Evolutionary conservation across 768 basidiomycete species (phyloP).

Genomic region (Rhizopogon vulgaris): DNA sequence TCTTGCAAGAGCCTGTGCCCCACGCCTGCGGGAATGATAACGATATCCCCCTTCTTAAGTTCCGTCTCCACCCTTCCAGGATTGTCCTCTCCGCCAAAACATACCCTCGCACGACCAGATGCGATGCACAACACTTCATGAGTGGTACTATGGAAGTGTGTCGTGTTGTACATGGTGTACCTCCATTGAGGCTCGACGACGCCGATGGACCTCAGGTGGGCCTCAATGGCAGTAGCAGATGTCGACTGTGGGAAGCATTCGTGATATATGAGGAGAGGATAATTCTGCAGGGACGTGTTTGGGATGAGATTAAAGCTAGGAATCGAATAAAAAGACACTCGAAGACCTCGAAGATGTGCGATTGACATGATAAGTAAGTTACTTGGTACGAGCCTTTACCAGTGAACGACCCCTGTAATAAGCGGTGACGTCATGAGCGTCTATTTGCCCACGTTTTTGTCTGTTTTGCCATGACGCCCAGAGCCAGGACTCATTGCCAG

Average conservation of each 20-base stretch:
- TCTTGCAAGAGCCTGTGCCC: conserved; percentile 31
- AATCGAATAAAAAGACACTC: conserved; percentile 25
- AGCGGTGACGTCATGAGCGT: neutral
- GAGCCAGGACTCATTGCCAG: neutral
- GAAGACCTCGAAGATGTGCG: conserved; percentile 19
- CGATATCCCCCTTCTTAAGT: conserved; percentile 32
- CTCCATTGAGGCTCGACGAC: conserved; percentile 35
- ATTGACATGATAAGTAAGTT: neutral
- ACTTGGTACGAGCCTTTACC: too few species aligned
- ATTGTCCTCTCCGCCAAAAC: conserved; percentile 35
- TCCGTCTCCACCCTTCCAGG: conserved; percentile 24
- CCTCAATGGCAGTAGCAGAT: conserved; percentile 23
- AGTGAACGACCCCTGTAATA: neutral
- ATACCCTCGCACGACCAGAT: conserved; percentile 28
- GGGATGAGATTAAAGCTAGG: conserved; percentile 27
- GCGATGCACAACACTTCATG: conserved; percentile 35
- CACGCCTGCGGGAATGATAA: conserved; percentile 37
- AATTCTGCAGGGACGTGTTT: conserved; percentile 29
- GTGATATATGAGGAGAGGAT: conserved; percentile 35
- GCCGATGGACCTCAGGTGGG: conserved; percentile 27
- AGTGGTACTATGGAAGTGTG: conserved; percentile 38
- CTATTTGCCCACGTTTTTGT: neutral
- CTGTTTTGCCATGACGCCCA: too few species aligned
- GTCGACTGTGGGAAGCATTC: conserved; percentile 19
- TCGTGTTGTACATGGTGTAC: conserved; percentile 35